These are phyloP conservation scores for Bodo saltans DNA, from an alignment of 78 protist species.

Conservation along the genomic window DNA sequence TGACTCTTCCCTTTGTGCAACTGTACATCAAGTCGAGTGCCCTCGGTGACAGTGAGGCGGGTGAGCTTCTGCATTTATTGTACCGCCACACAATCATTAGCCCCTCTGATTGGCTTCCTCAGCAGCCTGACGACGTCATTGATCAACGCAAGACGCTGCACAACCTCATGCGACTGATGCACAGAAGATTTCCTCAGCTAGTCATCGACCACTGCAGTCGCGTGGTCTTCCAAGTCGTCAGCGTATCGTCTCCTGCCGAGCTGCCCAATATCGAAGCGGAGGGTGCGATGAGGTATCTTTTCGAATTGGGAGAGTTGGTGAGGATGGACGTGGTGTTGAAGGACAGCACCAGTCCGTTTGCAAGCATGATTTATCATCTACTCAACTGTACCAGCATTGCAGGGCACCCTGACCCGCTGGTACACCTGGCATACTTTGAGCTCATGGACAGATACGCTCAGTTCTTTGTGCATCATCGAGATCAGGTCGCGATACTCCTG, in stretches of 20 bases:
- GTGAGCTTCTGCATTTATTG: no score
- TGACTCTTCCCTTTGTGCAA: no score
- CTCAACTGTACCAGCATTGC: neutral
- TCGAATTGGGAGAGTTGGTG: neutral
- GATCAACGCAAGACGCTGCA: neutral
- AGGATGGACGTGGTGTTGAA: neutral
- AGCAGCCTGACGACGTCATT: no score
- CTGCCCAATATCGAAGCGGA: neutral
- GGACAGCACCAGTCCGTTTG: neutral
- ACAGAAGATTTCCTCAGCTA: neutral
- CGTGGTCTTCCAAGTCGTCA: neutral
- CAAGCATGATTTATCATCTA: neutral
- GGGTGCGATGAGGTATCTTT: neutral
- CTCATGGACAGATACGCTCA: neutral
- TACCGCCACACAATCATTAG: no score
- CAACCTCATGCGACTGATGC: neutral
- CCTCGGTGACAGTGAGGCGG: no score
- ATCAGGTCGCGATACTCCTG: neutral
- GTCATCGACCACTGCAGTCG: neutral
- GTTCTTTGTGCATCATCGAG: neutral
- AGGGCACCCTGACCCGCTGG: neutral
- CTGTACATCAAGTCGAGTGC: no score
- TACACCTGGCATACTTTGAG: neutral
- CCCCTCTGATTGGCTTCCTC: no score
- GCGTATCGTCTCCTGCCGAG: neutral